Evolutionary conservation across 2,329 filamentous ascomycete genomes (phyloP).

Genomic region (Graphilbum fragrans): DNA sequence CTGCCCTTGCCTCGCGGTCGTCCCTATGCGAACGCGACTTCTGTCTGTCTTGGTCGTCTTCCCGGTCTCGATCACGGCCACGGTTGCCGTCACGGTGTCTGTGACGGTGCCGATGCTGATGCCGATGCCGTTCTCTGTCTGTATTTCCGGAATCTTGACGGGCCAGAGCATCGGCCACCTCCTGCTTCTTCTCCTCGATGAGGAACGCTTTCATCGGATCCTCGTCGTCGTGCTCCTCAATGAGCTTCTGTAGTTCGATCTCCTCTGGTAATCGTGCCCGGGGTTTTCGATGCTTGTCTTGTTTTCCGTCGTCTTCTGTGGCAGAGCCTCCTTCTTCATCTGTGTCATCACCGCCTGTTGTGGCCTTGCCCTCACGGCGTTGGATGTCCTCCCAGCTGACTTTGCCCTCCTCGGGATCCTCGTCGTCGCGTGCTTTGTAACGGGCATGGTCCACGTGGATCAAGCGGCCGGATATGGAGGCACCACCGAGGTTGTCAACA

Average conservation of each 20-base stretch:
- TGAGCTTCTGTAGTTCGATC: slow-evolving; percentile 60
- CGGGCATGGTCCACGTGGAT: slow-evolving; percentile 85
- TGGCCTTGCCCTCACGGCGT: slow-evolving; percentile 33
- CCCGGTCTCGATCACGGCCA: background rate
- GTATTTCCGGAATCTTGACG: slow-evolving; percentile 37
- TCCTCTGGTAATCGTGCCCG: slow-evolving; percentile 69
- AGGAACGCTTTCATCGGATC: slow-evolving; percentile 95
- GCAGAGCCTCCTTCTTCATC: slow-evolving; percentile 24
- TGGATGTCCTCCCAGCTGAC: slow-evolving; percentile 49
- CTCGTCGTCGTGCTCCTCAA: slow-evolving; percentile 79
- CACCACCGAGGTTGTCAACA: slow-evolving; percentile 88
- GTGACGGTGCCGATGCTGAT: slow-evolving; percentile 16
- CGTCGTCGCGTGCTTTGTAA: slow-evolving; percentile 80
- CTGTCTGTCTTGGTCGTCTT: background rate
- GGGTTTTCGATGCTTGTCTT: slow-evolving; percentile 15
- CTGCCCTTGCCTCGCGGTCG: background rate
- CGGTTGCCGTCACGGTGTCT: slow-evolving; percentile 1
- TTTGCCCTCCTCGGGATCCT: slow-evolving; percentile 47
- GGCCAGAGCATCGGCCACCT: slow-evolving; percentile 60
- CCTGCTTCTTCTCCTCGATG: slow-evolving; percentile 82
- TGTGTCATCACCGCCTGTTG: slow-evolving; percentile 24
- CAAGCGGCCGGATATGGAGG: slow-evolving; percentile 67
- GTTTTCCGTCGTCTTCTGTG: background rate
- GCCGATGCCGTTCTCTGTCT: slow-evolving; percentile 28
- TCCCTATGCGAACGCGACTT: background rate